Evolutionary conservation across 148 eudicot species (phyloP), one percentile per base, ranked within the genome.

Genomic region (Cornus controversa): DNA sequence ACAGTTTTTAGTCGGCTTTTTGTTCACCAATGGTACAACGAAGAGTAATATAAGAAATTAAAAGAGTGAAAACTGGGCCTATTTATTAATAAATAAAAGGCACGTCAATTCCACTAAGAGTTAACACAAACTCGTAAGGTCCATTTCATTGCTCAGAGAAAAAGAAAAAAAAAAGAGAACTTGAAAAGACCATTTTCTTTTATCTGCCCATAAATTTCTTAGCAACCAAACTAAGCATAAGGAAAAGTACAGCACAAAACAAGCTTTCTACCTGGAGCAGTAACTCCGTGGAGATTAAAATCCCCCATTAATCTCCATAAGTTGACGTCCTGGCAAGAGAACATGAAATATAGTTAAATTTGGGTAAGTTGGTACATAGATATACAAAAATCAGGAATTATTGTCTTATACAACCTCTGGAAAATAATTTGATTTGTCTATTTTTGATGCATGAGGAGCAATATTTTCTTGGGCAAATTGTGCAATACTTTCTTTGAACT

Each of bases 291-390:
- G 82, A 96, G 99, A 85, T 89, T 91, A 77, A 96, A 96, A 65
- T 93, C 98, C 25, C 98, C 99, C 99, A 96, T 93, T 67, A 90
- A 89, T 85, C 93, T 96, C 99, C 99, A 96, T 60, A 96, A 82
- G 74, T 96, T 93, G 66, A 90, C 90, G 31, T 93, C 95, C 99
- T 96, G 88, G 65, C 74, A 84, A 60, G 70, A 78, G 28, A 75
- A 67, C 62, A 42, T 29, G 60, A 67, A 62, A 22, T 18, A 40
- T 65, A 45, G 50, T 25, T 23, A 71, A 71, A 70, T 23, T 45
- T 37, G 71, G 22, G 10, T 2, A 31, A 58, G 14, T 26, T 26
- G 63, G 28, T 65, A 50, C 18, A 22, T 6, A 23, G 14, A 16
- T 27, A 11, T 50, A 36, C 29, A 71, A 67, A 71, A 34, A 63